phyloP scores from a whole-genome alignment of 371 early-diverging fungal genomes.

The Choanephora cucurbitarum region DNA sequence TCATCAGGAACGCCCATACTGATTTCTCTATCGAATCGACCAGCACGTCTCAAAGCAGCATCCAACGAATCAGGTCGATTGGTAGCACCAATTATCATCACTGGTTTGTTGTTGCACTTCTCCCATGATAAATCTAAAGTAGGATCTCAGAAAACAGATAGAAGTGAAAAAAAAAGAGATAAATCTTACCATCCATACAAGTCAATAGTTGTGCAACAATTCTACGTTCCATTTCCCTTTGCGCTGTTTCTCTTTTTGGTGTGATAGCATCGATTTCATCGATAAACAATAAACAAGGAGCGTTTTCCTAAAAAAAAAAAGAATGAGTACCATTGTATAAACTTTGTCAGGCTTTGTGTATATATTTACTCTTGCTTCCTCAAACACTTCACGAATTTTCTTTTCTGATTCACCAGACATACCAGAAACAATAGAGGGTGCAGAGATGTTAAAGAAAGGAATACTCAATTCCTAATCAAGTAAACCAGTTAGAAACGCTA shows the following conservation, averaged over 20 bases:
- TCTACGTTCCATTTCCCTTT: conserved; percentile 98
- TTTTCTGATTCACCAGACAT: conserved; percentile 99
- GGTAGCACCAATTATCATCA: conserved; percentile 99
- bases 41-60: conserved; percentile 96
- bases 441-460: conserved; percentile 95
- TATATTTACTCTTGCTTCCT: conserved; percentile 87
- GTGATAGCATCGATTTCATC: conserved; percentile 99
- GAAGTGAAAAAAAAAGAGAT: no score
- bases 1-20: conserved; percentile 98
- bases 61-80: conserved; percentile 98
- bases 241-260: conserved; percentile 99
- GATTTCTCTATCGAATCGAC: conserved; percentile 99
- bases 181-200: conserved; percentile 89
- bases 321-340: no score
- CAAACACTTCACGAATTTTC: conserved; percentile 98
- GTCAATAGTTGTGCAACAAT: conserved; percentile 99
- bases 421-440: conserved; percentile 98
- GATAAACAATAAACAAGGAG: conserved; percentile 98
- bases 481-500: not conserved
- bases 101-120: conserved; percentile 84
- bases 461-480: conserved; percentile 83
- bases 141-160: not conserved
- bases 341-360: no score
- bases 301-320: conserved; percentile 23
- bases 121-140: conserved; percentile 77